Evolutionary conservation across 202 grass and related monocot genomes (phyloP), one percentile per base, ranked within the genome.

Genomic region (Schoenoplectus triqueter): DNA sequence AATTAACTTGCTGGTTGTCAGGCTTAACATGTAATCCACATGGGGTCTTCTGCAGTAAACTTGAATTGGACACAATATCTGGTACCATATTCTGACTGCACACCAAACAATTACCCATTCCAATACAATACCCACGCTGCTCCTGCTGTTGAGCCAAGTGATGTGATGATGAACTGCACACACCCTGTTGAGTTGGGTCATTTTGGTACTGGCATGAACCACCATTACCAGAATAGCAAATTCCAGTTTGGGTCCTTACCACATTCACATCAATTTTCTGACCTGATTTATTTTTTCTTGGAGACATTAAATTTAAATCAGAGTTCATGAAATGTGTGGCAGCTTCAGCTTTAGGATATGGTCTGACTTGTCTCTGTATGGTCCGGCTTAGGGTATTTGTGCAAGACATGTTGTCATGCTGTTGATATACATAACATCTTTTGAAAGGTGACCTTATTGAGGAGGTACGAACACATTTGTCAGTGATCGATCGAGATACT

Each of bases 141-240:
- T 2, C 40, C 41, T 48, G n/a, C 31, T 81, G 40, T 80, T 44
- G 54, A 80, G 51, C 40, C 52, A 39, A 57, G 49, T 60, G 55
- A 9, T 6, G 20, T 79, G 74, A 79, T 5, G 74, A 79, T 76
- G 72, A 52, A 22, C 3, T 76, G 9, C 3, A 44, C 46, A 50
- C 47, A 68, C 31, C 51, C 8, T 78, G 11, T 80, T 80, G 59
- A 61, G 56, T 2, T 13, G 8, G 47, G 48, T 74, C 71, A 74
- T 21, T 22, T 74, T 8, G 3, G 71, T 21, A 74, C 71, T 50
- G 47, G 3, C 18, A 74, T 9, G 11, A 22, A 74, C 10, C 5
- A 54, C 8, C 8, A 52, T 22, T 22, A 22, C 9, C 47, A 52
- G 71, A 11, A 74, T 52, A 47, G 18, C 47, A 52, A 22, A 50